phyloP scores from a whole-genome alignment of 1,139 yeast species.

The Suhomyces maxii region DNA sequence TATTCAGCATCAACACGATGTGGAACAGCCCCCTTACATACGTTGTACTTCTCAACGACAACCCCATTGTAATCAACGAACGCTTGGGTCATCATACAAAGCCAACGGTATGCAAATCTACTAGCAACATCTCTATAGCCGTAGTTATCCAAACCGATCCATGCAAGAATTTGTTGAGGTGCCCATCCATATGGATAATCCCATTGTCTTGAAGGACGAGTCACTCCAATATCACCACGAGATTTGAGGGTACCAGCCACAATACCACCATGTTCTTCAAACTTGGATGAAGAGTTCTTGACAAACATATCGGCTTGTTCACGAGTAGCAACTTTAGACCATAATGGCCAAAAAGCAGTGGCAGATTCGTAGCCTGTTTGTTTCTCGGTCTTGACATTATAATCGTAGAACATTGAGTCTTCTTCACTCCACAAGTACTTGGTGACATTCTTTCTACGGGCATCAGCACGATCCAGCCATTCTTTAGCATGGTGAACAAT shows the following conservation, averaged over 20 bases:
- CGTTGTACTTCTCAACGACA: slow-evolving; percentile 94
- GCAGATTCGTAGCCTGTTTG: slow-evolving; percentile 80
- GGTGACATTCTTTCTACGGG: slow-evolving; percentile 58
- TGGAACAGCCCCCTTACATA: slow-evolving; percentile 78
- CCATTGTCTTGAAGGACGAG: slow-evolving; percentile 92
- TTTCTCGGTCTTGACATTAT: slow-evolving; percentile 58
- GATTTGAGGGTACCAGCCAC: slow-evolving; percentile 82
- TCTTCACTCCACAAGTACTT: slow-evolving; percentile 84
- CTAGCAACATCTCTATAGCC: slow-evolving; percentile 68
- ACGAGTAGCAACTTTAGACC: slow-evolving; percentile 73
- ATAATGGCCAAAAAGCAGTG: slow-evolving; percentile 89
- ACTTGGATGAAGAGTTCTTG: slow-evolving; percentile 57
- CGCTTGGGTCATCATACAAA: slow-evolving; percentile 84
- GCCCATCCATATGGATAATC: slow-evolving; percentile 99
- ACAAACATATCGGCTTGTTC: slow-evolving; percentile 75
- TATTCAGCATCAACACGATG: slow-evolving; percentile 95
- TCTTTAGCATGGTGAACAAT: slow-evolving; percentile 48
- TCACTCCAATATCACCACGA: slow-evolving; percentile 68
- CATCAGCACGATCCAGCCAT: slow-evolving; percentile 62
- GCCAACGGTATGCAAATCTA: slow-evolving; percentile 83
- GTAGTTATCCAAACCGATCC: slow-evolving; percentile 81
- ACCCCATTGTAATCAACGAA: slow-evolving; percentile 94
- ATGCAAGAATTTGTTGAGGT: slow-evolving; percentile 93
- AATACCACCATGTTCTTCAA: slow-evolving; percentile 87
- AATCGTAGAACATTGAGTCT: slow-evolving; percentile 80